These are phyloP conservation scores for Xylaria nigripes DNA, from an alignment of 495 filamentous ascomycete genomes.

Conservation along the genomic window DNA sequence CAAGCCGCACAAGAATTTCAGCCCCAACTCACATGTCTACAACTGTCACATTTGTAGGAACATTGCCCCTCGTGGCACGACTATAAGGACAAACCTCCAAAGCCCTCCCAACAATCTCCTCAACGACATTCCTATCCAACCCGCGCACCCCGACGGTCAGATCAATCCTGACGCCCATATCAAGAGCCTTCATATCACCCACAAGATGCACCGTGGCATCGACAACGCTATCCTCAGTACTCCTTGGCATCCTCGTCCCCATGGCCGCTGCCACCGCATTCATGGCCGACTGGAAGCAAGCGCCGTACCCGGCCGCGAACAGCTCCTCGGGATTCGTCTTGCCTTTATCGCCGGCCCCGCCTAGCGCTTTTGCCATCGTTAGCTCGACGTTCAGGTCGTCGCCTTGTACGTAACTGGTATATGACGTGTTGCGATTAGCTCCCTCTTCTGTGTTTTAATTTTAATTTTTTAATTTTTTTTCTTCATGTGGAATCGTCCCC, in stretches of 20 bases:
- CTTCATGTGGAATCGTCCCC: too few relatives aligned
- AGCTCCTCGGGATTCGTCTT: conserved; percentile 14
- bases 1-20: too few relatives aligned
- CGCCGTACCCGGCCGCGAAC: conserved; percentile 12
- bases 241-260: conserved; percentile 4
- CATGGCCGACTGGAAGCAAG: conserved; percentile 12
- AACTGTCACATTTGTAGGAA: conserved; percentile 3
- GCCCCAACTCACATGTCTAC: neutral
- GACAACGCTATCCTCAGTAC: conserved; percentile 8
- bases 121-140: conserved; percentile 1
- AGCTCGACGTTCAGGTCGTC: conserved; percentile 7
- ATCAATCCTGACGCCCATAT: conserved; percentile 10
- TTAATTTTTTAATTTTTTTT: neutral
- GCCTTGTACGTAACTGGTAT: conserved; percentile 5
- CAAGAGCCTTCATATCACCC: conserved; percentile 11
- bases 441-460: neutral
- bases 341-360: conserved; percentile 4
- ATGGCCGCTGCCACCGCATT: conserved; percentile 5
- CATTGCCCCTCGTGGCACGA: conserved; percentile 10
- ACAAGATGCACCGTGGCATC: conserved; percentile 10
- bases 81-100: conserved; percentile 11
- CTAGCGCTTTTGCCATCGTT: conserved; percentile 12
- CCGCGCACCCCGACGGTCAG: conserved; percentile 5
- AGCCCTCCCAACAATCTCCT: conserved; percentile 6
- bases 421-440: neutral